Evolutionary conservation across 305 asterid species (phyloP), one percentile per base, ranked within the genome.

Genomic region (Fraxinus platypoda): DNA sequence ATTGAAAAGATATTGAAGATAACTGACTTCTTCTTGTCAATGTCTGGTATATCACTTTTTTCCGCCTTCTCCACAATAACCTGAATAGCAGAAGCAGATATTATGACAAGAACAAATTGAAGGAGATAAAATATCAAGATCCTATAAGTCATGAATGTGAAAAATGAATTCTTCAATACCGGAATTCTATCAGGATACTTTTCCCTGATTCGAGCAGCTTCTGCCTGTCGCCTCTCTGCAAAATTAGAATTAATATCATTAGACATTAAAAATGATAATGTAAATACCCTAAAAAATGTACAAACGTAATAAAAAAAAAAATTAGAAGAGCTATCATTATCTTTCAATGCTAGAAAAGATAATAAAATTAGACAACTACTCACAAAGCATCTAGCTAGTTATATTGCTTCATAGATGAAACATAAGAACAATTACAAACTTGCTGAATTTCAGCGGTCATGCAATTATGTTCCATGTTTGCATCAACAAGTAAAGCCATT

Each of bases 171-270:
- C 31, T 52, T 75, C 13, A 71, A 41, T 90, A 94, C 98, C 81
- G 98, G 97, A 76, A 94, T 88, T 86, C 98, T 90, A 82, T 93
- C 95, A n/a, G 97, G 95, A 84, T 93, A 94, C 88, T 94, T 93
- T 85, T 92, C 94, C 84, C 97, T 88, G 81, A 94, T 93, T 43
- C 94, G 93, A 77, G 90, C 90, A 83, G 97, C 93, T 84, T 94
- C 98, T 71, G 94, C 94, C 83, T 87, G 95, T 35, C 98, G 90
- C 90, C 90, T 89, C 88, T 93, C 98, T 94, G 89, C 83, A 83
- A 80, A 70, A 84, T 52, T 75, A 49, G 66, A 78, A 46, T 31
- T 8, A 9, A 75, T 21, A 74, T 25, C 70, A 49, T 49, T 76
- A 23, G 79, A 57, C 17, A 26, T 28, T n/a, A 25, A 1, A 41